Percentiles rank a stretch among this genome's conserved stretches.
These are phyloP conservation scores for Fagopyrum esculentum DNA, from an alignment of 148 eudicot species.

Conservation along the genomic window DNA sequence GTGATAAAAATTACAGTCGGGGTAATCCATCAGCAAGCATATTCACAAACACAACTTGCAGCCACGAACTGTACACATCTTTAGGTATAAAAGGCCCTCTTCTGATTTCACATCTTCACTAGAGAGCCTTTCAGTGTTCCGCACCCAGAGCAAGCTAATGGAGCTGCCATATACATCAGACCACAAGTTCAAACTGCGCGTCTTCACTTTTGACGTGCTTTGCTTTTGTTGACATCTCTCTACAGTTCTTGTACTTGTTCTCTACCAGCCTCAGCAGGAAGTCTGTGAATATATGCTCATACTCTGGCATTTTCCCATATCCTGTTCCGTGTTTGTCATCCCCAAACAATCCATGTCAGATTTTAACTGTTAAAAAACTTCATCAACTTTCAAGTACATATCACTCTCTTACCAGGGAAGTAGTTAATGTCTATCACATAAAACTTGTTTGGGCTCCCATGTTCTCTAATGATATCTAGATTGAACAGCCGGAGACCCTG, in stretches of 20 bases:
- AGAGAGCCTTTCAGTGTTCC: neutral
- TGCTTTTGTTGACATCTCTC: constrained; percentile 5
- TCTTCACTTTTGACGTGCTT: constrained; percentile 8
- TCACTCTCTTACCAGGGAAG: constrained; percentile 68
- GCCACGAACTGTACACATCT: neutral
- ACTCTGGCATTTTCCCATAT: constrained; percentile 92
- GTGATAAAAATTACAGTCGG: neutral
- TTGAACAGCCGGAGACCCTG: constrained; percentile 93
- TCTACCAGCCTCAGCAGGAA: constrained; percentile 56
- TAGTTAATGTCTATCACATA: constrained; percentile 93
- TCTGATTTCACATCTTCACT: constrained; percentile 7
- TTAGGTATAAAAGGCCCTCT: neutral
- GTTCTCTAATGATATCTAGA: constrained; percentile 86
- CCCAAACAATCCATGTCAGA: neutral
- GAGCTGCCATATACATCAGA: neutral
- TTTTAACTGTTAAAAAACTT: too few relatives aligned
- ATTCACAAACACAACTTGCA: constrained; percentile 9
- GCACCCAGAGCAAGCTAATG: neutral
- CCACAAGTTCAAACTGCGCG: neutral
- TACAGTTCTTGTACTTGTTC: constrained; percentile 35
- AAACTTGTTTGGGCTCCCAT: constrained; percentile 55
- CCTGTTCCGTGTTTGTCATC: constrained; percentile 32
- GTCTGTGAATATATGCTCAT: constrained; percentile 88
- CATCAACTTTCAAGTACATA: neutral
- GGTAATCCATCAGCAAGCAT: neutral